phyloP scores from a whole-genome alignment of 805 yeast species.

The Wickerhamiella azymoides region DNA sequence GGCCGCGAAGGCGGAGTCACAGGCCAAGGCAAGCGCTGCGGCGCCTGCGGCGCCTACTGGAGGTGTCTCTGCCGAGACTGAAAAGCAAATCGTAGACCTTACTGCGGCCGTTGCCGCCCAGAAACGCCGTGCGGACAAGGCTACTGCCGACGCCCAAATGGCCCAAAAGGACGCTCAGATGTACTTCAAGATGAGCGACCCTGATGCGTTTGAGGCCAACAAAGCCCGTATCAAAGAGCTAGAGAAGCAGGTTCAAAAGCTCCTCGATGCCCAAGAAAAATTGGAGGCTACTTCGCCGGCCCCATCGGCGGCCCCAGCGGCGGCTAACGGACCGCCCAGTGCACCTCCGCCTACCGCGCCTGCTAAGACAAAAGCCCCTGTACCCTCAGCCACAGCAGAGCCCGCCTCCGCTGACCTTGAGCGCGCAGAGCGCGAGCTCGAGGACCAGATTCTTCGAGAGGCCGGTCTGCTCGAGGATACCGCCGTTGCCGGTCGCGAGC shows the following conservation, averaged over 20 bases:
- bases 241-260: background rate
- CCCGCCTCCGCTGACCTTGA: background rate
- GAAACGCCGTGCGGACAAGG: constrained; percentile 1
- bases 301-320: background rate
- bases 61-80: background rate
- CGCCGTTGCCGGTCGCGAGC: constrained; percentile 57
- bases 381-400: background rate
- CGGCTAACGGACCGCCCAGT: no score
- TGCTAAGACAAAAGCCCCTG: no score
- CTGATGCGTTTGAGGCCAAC: background rate
- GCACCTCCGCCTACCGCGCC: background rate
- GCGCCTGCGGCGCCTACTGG: no score
- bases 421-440: constrained; percentile 7
- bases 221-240: background rate
- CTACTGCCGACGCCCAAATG: constrained; percentile 1
- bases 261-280: background rate
- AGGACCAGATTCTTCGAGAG: constrained; percentile 7
- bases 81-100: background rate
- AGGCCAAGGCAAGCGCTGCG: background rate
- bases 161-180: constrained; percentile 7
- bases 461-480: constrained; percentile 26
- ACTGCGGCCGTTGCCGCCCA: background rate
- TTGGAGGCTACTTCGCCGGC: background rate
- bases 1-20: background rate
- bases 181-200: constrained; percentile 8